phyloP scores from a whole-genome alignment of 208 protist species.

The Porcisia deanei region DNA sequence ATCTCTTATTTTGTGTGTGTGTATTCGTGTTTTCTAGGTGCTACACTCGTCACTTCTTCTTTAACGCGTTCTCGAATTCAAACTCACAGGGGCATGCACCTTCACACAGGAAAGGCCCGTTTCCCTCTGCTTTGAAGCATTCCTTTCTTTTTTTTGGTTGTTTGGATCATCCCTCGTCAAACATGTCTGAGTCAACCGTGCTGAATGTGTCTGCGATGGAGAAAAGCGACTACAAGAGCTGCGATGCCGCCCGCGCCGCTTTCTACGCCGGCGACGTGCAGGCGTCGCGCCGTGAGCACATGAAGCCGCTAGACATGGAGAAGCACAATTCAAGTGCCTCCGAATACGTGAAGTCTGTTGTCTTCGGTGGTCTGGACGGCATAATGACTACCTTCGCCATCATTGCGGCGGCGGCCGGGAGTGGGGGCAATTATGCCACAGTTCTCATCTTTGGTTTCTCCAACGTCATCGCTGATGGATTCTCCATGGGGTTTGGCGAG shows the following conservation, averaged over 20 bases:
- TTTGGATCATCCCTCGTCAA: not conserved
- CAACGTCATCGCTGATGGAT: constrained; percentile 94
- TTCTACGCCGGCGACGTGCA: constrained; percentile 74
- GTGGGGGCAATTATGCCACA: constrained; percentile 76
- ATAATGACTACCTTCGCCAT: constrained; percentile 97
- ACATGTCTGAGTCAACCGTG: constrained; percentile 9
- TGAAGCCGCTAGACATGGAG: constrained; percentile 76
- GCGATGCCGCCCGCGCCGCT: constrained; percentile 53
- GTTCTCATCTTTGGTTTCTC: constrained; percentile 94
- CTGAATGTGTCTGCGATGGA: constrained; percentile 25
- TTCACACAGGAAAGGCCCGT: not conserved
- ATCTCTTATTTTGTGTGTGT: too few relatives aligned
- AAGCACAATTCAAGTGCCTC: constrained; percentile 84
- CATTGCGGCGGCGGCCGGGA: constrained; percentile 89
- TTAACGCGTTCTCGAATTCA: not conserved
- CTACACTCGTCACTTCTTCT: not conserved
- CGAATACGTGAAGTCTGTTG: constrained; percentile 94
- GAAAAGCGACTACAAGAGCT: constrained; percentile 69
- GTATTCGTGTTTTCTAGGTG: too few relatives aligned
- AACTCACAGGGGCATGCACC: too few relatives aligned
- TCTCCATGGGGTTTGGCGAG: constrained; percentile 96
- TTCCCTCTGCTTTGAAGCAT: not conserved
- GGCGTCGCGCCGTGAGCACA: constrained; percentile 76
- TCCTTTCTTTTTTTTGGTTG: not conserved
- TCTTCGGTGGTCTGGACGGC: constrained; percentile 95